Conservation (phyloP, 164 flowering plant species). For the Vitis labrusca region DNA sequence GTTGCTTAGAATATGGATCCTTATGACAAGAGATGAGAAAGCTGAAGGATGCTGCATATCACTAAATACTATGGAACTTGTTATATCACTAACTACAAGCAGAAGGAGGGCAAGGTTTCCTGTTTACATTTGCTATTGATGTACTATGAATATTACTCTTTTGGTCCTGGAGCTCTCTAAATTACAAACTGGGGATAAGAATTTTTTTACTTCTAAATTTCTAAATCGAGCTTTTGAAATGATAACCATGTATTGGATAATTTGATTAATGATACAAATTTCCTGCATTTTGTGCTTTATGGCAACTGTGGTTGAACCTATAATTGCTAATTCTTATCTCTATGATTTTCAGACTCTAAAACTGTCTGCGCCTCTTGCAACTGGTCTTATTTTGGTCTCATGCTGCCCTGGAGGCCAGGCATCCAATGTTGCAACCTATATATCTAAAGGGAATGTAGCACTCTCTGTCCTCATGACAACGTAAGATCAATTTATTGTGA, state of each 20-base stretch:
- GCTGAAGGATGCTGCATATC: too few relatives aligned
- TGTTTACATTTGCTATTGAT: too few relatives aligned
- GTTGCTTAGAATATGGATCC: too few relatives aligned
- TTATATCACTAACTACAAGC: too few relatives aligned
- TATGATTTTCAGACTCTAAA: conserved; percentile 62
- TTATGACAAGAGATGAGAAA: too few relatives aligned
- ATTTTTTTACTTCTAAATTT: too few relatives aligned
- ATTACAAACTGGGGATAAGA: too few relatives aligned
- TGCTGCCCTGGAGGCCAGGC: conserved; percentile 99
- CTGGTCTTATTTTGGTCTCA: conserved; percentile 96
- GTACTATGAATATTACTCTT: too few relatives aligned
- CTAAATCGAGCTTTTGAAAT: not conserved
- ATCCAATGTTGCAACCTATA: conserved; percentile 97
- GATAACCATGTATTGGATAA: not conserved
- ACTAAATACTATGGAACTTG: too few relatives aligned
- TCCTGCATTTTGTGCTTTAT: not conserved
- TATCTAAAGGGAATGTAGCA: conserved; percentile 97
- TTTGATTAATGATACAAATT: not conserved
- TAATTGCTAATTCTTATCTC: conserved; percentile 9
- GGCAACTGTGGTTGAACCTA: not conserved
- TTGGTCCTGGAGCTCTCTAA: too few relatives aligned
- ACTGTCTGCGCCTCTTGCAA: conserved; percentile 94
- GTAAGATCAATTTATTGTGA: conserved; percentile 40
- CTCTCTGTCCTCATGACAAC: conserved; percentile 99
- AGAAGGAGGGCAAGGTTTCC: too few relatives aligned